These are phyloP conservation scores for Rhododendron ovatum DNA, from an alignment of 148 eudicot species.

Conservation along the genomic window DNA sequence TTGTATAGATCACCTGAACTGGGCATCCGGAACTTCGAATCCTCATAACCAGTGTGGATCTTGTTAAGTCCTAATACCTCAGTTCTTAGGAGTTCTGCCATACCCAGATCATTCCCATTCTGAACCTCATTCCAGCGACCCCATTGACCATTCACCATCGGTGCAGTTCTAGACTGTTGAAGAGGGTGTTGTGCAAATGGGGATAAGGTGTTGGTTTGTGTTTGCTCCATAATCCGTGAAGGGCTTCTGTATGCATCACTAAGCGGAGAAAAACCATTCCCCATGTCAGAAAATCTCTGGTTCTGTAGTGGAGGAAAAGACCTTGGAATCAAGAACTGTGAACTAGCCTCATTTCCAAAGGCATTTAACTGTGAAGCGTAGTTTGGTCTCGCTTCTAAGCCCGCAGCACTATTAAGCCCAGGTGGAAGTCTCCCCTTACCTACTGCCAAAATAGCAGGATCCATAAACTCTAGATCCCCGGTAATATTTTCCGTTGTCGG, in stretches of 20 bases:
- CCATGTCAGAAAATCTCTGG: slow-evolving; percentile 43
- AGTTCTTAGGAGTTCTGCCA: slow-evolving; percentile 51
- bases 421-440: slow-evolving; percentile 75
- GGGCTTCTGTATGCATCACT: slow-evolving; percentile 45
- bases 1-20: slow-evolving; percentile 51
- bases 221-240: slow-evolving; percentile 58
- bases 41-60: slow-evolving; percentile 42
- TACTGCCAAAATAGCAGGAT: slow-evolving; percentile 96
- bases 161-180: slow-evolving; percentile 54
- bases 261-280: slow-evolving; percentile 37
- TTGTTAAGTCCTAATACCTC: slow-evolving; percentile 45
- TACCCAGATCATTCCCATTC: slow-evolving; percentile 38
- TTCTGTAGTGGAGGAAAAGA: slow-evolving; percentile 58
- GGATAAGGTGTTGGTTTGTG: slow-evolving; percentile 31
- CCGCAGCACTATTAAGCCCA: slow-evolving; percentile 41
- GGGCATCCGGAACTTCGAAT: slow-evolving; percentile 49
- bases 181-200: slow-evolving; percentile 36
- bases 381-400: slow-evolving; percentile 45
- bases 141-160: slow-evolving; percentile 65
- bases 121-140: slow-evolving; percentile 57
- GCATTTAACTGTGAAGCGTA: slow-evolving; percentile 45
- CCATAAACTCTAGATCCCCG: slow-evolving; percentile 80
- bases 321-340: slow-evolving; percentile 60
- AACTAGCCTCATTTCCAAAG: slow-evolving; percentile 62
- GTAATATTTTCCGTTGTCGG: slow-evolving; percentile 36